phyloP scores from a whole-genome alignment of 371 early-diverging fungal species.

The Vittaforma corneae region DNA sequence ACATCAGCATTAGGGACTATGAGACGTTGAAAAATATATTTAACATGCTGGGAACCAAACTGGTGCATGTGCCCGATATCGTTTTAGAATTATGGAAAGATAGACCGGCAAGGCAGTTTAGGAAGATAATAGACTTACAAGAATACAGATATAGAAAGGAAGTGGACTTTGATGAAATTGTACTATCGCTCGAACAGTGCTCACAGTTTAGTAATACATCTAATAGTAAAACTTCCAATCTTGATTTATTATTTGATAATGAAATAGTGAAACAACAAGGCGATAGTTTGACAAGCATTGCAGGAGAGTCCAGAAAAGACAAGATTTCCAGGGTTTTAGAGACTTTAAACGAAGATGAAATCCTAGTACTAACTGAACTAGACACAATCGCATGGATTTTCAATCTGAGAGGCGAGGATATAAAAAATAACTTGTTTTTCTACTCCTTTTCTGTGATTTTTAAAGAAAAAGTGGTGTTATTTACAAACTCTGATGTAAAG shows the following conservation, averaged over 20 bases:
- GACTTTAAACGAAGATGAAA: not conserved
- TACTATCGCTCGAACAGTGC: not conserved
- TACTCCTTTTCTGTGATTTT: conserved; percentile 76
- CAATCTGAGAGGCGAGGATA: conserved; percentile 87
- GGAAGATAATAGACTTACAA: too few relatives aligned
- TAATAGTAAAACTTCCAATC: not conserved
- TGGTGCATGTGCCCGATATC: conserved; percentile 22
- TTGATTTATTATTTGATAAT: not conserved
- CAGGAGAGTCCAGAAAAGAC: conserved; percentile 7
- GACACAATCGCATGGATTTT: conserved; percentile 67
- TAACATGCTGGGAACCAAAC: not conserved
- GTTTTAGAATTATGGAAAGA: not conserved
- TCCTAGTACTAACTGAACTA: conserved; percentile 45
- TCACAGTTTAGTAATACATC: not conserved
- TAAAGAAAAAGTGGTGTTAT: conserved; percentile 63
- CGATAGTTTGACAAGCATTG: not conserved
- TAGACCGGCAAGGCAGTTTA: not conserved
- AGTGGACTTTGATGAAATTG: not conserved
- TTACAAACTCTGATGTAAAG: conserved; percentile 68
- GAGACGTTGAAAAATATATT: conserved; percentile 55
- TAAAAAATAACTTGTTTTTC: conserved; percentile 88
- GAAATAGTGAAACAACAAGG: not conserved
- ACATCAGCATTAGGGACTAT: conserved; percentile 60
- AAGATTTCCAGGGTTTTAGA: not conserved
- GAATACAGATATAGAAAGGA: not conserved